Evolutionary conservation across 164 flowering plant species (phyloP).

Genomic region (Nelumbo lutea): DNA sequence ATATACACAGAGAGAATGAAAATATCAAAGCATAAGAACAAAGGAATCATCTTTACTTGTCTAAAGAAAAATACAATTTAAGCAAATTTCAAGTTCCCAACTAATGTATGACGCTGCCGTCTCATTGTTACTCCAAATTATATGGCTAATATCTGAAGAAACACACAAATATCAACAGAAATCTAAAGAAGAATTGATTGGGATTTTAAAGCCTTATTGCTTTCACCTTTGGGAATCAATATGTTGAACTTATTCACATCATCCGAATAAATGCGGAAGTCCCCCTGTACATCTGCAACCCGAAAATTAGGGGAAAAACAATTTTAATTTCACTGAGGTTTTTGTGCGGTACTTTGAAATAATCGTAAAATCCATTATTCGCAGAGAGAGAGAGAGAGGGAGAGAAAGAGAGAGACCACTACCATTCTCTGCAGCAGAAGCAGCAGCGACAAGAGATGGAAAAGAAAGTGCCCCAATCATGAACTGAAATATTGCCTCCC

Average conservation of each 20-base stretch:
- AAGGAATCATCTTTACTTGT: too few species aligned
- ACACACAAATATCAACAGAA: background rate
- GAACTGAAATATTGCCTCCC: slow-evolving; percentile 41
- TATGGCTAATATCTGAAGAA: background rate
- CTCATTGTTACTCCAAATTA: too few species aligned
- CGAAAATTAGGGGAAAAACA: background rate
- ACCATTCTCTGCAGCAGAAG: slow-evolving; percentile 44
- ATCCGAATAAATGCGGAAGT: slow-evolving; percentile 55
- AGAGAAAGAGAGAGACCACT: background rate
- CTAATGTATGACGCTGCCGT: too few species aligned
- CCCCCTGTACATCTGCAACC: slow-evolving; percentile 32
- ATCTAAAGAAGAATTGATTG: background rate
- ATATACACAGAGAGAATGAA: too few species aligned
- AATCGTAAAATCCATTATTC: background rate
- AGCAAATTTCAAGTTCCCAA: too few species aligned
- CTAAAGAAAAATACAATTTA: too few species aligned
- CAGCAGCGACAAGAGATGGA: slow-evolving; percentile 23
- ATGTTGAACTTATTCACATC: slow-evolving; percentile 72
- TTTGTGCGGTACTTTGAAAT: background rate
- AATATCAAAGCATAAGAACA: too few species aligned
- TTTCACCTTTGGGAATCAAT: slow-evolving; percentile 65
- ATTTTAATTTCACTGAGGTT: background rate
- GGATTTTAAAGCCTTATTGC: background rate
- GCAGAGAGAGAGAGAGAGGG: background rate
- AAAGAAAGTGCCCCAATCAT: slow-evolving; percentile 29